Evolutionary conservation across 257 asterid genomes (phyloP).

Genomic region (Solanum chmielewskii): DNA sequence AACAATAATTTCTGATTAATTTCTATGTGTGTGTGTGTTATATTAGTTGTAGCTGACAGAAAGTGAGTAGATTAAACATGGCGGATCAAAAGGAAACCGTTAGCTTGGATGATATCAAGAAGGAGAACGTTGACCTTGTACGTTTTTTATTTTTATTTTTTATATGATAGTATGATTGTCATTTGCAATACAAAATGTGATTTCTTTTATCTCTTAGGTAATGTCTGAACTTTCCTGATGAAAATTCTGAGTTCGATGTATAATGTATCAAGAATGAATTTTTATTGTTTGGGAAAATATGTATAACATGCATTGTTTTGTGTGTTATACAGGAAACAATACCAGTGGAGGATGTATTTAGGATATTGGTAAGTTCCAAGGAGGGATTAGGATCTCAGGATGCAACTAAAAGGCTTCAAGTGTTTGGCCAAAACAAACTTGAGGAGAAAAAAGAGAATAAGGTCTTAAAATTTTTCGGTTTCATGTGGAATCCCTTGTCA

Average conservation of each 20-base stretch:
- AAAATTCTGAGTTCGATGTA: background rate
- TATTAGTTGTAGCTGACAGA: background rate
- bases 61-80: background rate
- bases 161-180: background rate
- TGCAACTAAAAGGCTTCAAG: conserved; percentile 45
- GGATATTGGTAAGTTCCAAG: conserved; percentile 49
- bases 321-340: conserved; percentile 42
- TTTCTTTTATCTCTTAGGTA: background rate
- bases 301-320: background rate
- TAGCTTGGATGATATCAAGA: conserved; percentile 60
- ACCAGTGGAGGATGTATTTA: conserved; percentile 71
- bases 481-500: conserved; percentile 76
- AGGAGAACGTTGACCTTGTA: conserved; percentile 77
- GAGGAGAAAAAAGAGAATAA: conserved; percentile 82
- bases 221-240: background rate
- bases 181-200: background rate
- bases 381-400: conserved; percentile 53
- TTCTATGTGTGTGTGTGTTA: background rate
- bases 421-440: conserved; percentile 80
- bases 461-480: conserved; percentile 55
- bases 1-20: background rate
- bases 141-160: background rate
- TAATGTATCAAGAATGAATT: background rate
- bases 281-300: background rate
- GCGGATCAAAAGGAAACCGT: background rate